Conservation (phyloP, 176 grass and related monocot species). For the Oryza australiensis region DNA sequence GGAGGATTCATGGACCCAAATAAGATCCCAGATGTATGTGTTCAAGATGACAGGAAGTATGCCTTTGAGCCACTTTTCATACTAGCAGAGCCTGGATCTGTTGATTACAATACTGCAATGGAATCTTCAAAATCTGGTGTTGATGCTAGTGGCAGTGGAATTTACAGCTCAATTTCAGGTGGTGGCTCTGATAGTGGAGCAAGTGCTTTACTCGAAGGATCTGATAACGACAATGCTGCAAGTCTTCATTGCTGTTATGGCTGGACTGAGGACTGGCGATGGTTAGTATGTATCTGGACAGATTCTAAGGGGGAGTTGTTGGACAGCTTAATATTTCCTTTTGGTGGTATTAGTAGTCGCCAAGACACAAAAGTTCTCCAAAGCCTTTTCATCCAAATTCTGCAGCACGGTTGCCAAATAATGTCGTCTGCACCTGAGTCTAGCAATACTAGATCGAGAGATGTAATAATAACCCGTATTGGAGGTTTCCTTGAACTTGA, state of each 20-base stretch:
- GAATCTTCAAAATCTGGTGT: slow-evolving; percentile 69
- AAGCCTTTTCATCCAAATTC: slow-evolving; percentile 93
- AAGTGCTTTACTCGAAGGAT: slow-evolving; percentile 50
- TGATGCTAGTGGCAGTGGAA: slow-evolving; percentile 54
- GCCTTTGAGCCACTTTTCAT: slow-evolving; percentile 97
- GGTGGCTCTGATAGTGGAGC: slow-evolving; percentile 52
- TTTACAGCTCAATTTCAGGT: slow-evolving; percentile 51
- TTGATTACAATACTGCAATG: slow-evolving; percentile 52
- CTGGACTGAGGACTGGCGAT: slow-evolving; percentile 99
- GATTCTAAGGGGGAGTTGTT: slow-evolving; percentile 95
- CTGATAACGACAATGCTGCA: slow-evolving; percentile 54
- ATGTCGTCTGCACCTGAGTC: slow-evolving; percentile 68
- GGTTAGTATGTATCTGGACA: slow-evolving; percentile 97
- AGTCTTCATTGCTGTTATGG: slow-evolving; percentile 98
- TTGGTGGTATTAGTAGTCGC: slow-evolving; percentile 92
- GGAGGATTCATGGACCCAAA: slow-evolving; percentile 62
- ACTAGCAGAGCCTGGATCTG: slow-evolving; percentile 77
- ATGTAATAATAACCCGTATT: slow-evolving; percentile 82
- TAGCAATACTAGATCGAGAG: slow-evolving; percentile 62
- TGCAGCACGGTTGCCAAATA: slow-evolving; percentile 97
- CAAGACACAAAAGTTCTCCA: slow-evolving; percentile 98
- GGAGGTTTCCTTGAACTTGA: slow-evolving; percentile 98
- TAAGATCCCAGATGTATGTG: slow-evolving; percentile 65
- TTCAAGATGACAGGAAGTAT: slow-evolving; percentile 81
- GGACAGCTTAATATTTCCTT: slow-evolving; percentile 88